phyloP scores from a whole-genome alignment of 2,329 filamentous ascomycete genomes.

The Aschersonia sp. region DNA sequence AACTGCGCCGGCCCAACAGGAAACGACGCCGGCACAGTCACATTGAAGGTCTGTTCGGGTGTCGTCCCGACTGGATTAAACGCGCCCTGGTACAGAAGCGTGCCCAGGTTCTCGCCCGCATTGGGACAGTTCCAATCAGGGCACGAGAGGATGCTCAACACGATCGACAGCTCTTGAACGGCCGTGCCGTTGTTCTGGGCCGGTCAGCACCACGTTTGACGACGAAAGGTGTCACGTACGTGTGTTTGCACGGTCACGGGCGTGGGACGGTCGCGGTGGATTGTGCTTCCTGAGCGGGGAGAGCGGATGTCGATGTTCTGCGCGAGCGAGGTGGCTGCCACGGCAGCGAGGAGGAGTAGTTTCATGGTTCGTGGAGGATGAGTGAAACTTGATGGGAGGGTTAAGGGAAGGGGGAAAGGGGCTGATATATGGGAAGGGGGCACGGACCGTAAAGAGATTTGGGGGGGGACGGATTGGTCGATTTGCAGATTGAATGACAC shows the following conservation, averaged over 20 bases:
- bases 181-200: neutral
- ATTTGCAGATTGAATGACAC: too few species aligned
- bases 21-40: neutral
- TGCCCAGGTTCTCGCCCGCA: neutral
- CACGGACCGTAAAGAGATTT: too few species aligned
- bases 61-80: neutral
- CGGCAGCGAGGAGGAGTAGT: neutral
- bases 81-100: neutral
- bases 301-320: neutral
- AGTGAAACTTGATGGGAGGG: too few species aligned
- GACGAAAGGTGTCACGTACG: neutral
- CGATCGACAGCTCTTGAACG: neutral
- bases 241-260: neutral
- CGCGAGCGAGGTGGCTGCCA: neutral
- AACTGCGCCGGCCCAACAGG: neutral
- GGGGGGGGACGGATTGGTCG: too few species aligned
- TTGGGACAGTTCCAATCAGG: neutral
- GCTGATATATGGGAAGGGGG: too few species aligned
- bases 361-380: too few species aligned
- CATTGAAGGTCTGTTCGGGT: neutral
- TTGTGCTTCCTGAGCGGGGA: neutral
- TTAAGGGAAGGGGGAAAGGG: too few species aligned
- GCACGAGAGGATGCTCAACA: conserved; percentile 2
- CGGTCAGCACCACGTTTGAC: neutral
- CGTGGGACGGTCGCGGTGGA: neutral